Conservation (phyloP, 2,329 filamentous ascomycete genomes). For the Diatrype stigma region DNA sequence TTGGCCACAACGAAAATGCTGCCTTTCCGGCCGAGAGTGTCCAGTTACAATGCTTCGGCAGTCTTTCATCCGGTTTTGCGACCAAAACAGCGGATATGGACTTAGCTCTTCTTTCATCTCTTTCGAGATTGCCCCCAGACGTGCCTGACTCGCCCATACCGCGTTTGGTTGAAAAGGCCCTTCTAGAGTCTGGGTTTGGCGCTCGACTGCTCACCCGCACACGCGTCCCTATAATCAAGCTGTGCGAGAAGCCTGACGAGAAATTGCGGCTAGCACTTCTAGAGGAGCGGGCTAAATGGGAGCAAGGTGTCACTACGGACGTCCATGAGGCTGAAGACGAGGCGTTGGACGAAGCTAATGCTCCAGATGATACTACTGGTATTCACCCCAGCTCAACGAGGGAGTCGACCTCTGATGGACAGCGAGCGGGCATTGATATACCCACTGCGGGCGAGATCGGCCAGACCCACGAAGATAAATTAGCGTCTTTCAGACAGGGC, state of each 20-base stretch:
- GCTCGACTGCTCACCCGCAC: constrained; percentile 75
- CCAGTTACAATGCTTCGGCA: constrained; percentile 75
- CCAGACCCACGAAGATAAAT: constrained; percentile 12
- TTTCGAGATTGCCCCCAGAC: constrained; percentile 51
- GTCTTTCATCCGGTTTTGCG: constrained; percentile 78
- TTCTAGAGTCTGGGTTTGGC: constrained; percentile 69
- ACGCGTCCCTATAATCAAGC: constrained; percentile 81
- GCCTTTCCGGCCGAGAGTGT: constrained; percentile 54
- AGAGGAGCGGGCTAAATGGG: constrained; percentile 68
- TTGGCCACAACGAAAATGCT: constrained; percentile 29
- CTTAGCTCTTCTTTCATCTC: constrained; percentile 67
- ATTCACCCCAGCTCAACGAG: constrained; percentile 2
- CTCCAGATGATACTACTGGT: background rate
- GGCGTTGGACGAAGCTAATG: constrained; percentile 21
- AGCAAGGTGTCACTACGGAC: constrained; percentile 47
- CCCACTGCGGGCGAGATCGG: background rate
- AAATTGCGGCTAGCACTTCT: constrained; percentile 57
- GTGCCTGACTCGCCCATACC: constrained; percentile 61
- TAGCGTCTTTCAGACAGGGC: constrained; percentile 36
- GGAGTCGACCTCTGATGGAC: constrained; percentile 1
- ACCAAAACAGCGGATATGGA: constrained; percentile 90
- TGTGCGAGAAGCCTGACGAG: constrained; percentile 67
- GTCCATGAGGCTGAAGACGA: constrained; percentile 34
- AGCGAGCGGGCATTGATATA: constrained; percentile 7
- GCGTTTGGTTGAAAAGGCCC: constrained; percentile 67